These are phyloP conservation scores for Acacia crassicarpa DNA, from an alignment of 306 rosid species.

Conservation along the genomic window DNA sequence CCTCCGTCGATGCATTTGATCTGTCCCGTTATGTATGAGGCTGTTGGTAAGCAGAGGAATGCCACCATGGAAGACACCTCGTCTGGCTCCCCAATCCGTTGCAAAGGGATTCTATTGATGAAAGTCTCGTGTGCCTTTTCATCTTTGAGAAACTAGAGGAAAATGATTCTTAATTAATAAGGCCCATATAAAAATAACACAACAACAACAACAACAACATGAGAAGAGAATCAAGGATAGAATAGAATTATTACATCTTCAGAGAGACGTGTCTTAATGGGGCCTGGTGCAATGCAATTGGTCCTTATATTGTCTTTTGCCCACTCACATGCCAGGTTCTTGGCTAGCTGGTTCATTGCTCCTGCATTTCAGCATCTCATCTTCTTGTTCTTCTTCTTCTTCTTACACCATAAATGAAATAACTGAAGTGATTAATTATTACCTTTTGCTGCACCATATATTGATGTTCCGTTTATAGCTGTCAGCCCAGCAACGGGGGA, in stretches of 20 bases:
- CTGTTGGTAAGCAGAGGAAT: conserved; percentile 61
- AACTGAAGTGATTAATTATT: neutral
- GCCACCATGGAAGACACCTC: conserved; percentile 62
- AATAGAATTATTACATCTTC: neutral
- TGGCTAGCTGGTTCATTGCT: conserved; percentile 52
- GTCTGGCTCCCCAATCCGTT: conserved; percentile 49
- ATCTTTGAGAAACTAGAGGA: neutral
- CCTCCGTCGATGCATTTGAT: conserved; percentile 56
- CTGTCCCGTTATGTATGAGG: conserved; percentile 72
- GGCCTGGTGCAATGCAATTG: conserved; percentile 52
- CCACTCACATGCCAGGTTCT: conserved; percentile 63
- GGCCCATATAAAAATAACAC: neutral
- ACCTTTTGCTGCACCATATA: conserved; percentile 36
- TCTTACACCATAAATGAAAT: neutral
- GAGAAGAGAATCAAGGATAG: neutral
- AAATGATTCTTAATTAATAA: neutral
- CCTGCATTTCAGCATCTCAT: conserved; percentile 28
- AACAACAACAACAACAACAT: neutral
- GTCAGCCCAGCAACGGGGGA: conserved; percentile 5
- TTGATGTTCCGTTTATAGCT: neutral
- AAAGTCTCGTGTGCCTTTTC: neutral
- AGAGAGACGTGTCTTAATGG: neutral
- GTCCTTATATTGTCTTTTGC: conserved; percentile 59
- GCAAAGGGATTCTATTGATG: conserved; percentile 32
- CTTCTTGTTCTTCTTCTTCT: neutral